phyloP scores from a whole-genome alignment of 495 filamentous ascomycete genomes.

The Aspergillus sclerotioniger region DNA sequence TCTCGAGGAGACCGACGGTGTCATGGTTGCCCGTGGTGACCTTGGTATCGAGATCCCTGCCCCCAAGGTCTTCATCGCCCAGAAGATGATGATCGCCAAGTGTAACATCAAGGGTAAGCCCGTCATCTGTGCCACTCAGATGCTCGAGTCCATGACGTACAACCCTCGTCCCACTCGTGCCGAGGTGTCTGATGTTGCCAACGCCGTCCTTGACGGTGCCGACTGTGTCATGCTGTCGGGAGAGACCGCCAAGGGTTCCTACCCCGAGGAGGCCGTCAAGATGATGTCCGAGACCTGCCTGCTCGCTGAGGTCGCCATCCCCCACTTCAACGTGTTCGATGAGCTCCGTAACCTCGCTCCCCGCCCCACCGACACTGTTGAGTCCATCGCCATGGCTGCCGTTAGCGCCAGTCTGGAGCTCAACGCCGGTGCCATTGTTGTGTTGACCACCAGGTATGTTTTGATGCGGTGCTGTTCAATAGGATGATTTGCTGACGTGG shows the following conservation, averaged over 20 bases:
- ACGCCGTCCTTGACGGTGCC: slow-evolving; percentile 94
- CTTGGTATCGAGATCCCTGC: slow-evolving; percentile 98
- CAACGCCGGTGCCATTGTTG: slow-evolving; percentile 92
- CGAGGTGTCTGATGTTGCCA: slow-evolving; percentile 97
- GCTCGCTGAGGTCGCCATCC: slow-evolving; percentile 92
- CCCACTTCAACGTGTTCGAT: slow-evolving; percentile 94
- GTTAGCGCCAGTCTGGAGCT: slow-evolving; percentile 92
- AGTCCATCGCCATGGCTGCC: slow-evolving; percentile 94
- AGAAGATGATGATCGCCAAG: slow-evolving; percentile 99
- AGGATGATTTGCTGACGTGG: slow-evolving; percentile 24
- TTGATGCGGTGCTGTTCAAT: background rate
- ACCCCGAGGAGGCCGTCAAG: slow-evolving; percentile 85
- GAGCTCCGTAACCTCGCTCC: slow-evolving; percentile 81
- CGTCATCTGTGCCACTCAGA: slow-evolving; percentile 89
- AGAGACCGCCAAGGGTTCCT: slow-evolving; percentile 96
- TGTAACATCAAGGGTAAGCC: slow-evolving; percentile 99
- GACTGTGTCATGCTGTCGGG: slow-evolving; percentile 99
- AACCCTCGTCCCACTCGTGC: slow-evolving; percentile 97
- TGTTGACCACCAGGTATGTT: slow-evolving; percentile 82
- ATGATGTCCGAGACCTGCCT: slow-evolving; percentile 99
- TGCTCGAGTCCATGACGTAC: slow-evolving; percentile 99
- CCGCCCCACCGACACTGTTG: slow-evolving; percentile 78
- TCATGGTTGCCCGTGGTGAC: slow-evolving; percentile 99
- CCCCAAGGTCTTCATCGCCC: slow-evolving; percentile 95
- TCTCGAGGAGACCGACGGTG: slow-evolving; percentile 91